These are phyloP conservation scores for Elaeis oleifera DNA, from an alignment of 202 grass and related monocot species.

Conservation along the genomic window DNA sequence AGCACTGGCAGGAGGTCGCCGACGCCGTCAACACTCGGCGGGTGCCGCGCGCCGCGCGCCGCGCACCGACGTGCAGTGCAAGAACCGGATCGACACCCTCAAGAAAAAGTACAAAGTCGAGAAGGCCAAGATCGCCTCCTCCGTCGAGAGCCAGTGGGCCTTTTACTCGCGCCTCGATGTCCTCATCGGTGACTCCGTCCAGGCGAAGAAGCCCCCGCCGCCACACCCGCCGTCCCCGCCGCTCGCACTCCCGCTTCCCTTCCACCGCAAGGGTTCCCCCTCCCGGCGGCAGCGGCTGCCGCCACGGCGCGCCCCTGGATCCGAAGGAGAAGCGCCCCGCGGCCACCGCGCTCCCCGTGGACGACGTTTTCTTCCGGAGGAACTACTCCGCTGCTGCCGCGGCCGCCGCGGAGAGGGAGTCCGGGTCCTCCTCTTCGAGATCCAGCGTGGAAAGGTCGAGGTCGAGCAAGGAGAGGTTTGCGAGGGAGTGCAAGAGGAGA, in stretches of 20 bases:
- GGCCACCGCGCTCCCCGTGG: not conserved
- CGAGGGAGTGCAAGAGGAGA: too few relatives aligned
- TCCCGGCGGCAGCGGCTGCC: not conserved
- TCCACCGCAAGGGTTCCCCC: conserved; percentile 13
- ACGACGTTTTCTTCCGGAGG: not conserved
- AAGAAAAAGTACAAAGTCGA: conserved; percentile 99
- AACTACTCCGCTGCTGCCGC: conserved; percentile 1
- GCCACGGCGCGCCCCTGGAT: not conserved
- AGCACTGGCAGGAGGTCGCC: conserved; percentile 18
- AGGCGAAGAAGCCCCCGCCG: conserved; percentile 17
- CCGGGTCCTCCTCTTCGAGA: too few relatives aligned
- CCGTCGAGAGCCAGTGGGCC: conserved; percentile 7
- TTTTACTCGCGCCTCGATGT: conserved; percentile 25
- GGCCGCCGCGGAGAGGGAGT: conserved; percentile 1
- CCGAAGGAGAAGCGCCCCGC: not conserved
- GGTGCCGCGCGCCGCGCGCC: conserved; percentile 42
- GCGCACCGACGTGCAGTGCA: conserved; percentile 92
- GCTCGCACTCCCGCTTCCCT: conserved; percentile 39
- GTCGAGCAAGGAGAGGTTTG: too few relatives aligned
- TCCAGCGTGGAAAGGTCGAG: too few relatives aligned
- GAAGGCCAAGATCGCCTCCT: conserved; percentile 22
- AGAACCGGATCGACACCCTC: conserved; percentile 96
- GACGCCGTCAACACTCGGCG: conserved; percentile 6
- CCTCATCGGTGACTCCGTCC: conserved; percentile 3
- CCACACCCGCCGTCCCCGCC: conserved; percentile 21